Percentiles rank a stretch among this genome's conserved stretches.
phyloP scores from a whole-genome alignment of 176 grass and related monocot species.

The Carex kokanica region DNA sequence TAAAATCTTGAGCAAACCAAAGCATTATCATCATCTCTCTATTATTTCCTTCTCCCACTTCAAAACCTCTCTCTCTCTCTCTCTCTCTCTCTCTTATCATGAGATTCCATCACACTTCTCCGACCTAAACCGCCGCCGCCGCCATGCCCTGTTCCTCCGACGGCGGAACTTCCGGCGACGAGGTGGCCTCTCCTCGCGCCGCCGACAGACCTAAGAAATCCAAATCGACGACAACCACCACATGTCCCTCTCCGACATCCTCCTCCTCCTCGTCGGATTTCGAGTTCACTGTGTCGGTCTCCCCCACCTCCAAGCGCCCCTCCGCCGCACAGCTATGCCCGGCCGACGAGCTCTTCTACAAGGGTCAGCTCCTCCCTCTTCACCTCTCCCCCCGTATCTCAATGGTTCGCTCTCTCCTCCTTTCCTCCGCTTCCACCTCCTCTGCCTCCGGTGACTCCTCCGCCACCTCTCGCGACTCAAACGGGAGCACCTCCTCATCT shows the following conservation, averaged over 20 bases:
- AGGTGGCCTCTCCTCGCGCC: conserved; percentile 8
- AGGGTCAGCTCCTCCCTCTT: conserved; percentile 94
- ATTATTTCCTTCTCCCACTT: background rate
- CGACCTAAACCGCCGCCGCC: background rate
- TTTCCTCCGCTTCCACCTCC: conserved; percentile 65
- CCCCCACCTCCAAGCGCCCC: conserved; percentile 68
- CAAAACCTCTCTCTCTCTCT: background rate
- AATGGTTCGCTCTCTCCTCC: conserved; percentile 93
- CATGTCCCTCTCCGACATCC: conserved; percentile 65
- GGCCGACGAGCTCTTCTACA: conserved; percentile 96
- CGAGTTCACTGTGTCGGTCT: conserved; percentile 89
- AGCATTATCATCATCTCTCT: conserved; percentile 6
- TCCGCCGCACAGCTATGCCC: conserved; percentile 74
- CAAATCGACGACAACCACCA: conserved; percentile 2
- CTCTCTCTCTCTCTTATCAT: background rate
- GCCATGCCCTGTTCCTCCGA: conserved; percentile 3
- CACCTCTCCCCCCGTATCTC: conserved; percentile 90
- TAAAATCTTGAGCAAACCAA: background rate
- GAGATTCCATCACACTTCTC: background rate
- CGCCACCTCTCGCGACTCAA: conserved; percentile 46
- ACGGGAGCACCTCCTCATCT: conserved; percentile 73
- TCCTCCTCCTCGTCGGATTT: conserved; percentile 95
- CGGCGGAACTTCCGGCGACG: conserved; percentile 7
- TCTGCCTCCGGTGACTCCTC: conserved; percentile 52
- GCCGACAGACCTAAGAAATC: background rate